Conservation (phyloP, 2,329 filamentous ascomycete species). For the Byssochlamys sp. region DNA sequence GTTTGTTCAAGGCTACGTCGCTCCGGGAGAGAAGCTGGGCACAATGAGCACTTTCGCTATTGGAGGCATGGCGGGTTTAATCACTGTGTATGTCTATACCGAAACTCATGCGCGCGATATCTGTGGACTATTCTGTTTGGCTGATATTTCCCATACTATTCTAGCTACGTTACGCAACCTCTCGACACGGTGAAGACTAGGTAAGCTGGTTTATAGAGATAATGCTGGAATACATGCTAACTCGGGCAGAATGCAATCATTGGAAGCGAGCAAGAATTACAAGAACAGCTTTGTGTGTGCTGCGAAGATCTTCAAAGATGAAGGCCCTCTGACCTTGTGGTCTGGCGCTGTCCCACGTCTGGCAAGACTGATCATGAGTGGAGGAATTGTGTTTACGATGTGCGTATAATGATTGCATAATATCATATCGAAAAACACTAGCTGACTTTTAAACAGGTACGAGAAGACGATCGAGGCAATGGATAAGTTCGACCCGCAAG, state of each 20-base stretch:
- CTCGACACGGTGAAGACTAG: constrained; percentile 90
- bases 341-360: constrained; percentile 80
- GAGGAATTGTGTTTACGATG: constrained; percentile 96
- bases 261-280: constrained; percentile 71
- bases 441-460: constrained; percentile 44
- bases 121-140: not conserved
- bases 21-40: constrained; percentile 89
- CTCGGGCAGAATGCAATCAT: constrained; percentile 71
- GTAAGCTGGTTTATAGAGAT: constrained; percentile 19
- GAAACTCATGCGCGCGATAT: constrained; percentile 1
- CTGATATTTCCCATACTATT: not conserved
- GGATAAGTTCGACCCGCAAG: constrained; percentile 68
- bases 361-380: constrained; percentile 75
- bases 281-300: constrained; percentile 83
- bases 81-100: constrained; percentile 63
- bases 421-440: not conserved
- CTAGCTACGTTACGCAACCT: constrained; percentile 50
- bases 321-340: constrained; percentile 87
- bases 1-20: constrained; percentile 80
- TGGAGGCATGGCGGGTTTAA: constrained; percentile 75
- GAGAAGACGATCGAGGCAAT: constrained; percentile 92
- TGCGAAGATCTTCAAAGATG: constrained; percentile 71
- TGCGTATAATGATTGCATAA: constrained; percentile 30
- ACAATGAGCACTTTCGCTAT: constrained; percentile 80
- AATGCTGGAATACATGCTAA: constrained; percentile 6